Evolutionary conservation across 768 basidiomycete genomes (phyloP).

Genomic region (Coprinellus micaceus): DNA sequence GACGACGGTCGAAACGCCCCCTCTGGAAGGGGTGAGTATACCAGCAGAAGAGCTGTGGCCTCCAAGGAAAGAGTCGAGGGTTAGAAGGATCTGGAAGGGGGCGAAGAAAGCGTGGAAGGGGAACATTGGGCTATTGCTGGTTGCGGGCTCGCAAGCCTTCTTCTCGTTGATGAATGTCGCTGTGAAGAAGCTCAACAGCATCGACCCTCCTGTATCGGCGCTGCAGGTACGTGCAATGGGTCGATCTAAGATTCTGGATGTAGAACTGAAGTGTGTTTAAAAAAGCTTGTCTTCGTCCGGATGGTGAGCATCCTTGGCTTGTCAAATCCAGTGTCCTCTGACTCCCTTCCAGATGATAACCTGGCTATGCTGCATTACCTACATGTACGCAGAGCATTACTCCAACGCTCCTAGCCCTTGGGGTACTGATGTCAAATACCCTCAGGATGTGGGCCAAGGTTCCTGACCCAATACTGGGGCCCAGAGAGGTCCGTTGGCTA

Average conservation of each 20-base stretch:
- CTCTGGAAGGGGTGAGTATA: background rate
- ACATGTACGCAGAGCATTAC: slow-evolving; percentile 9
- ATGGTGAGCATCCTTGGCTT: slow-evolving; percentile 8
- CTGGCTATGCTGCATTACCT: slow-evolving; percentile 13
- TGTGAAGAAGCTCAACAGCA: slow-evolving; percentile 21
- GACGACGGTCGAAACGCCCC: background rate
- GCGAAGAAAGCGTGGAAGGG: background rate
- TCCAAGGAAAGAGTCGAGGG: background rate
- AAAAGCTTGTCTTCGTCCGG: slow-evolving; percentile 14
- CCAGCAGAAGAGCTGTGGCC: background rate
- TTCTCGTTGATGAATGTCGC: slow-evolving; percentile 20
- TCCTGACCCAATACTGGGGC: slow-evolving; percentile 61
- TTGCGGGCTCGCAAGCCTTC: slow-evolving; percentile 20
- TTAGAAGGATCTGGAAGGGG: background rate
- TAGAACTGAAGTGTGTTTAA: background rate
- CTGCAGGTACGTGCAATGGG: slow-evolving; percentile 15
- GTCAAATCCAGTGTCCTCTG: too few species aligned
- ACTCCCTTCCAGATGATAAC: slow-evolving; percentile 10
- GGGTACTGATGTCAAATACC: slow-evolving; percentile 19
- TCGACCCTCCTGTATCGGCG: slow-evolving; percentile 21
- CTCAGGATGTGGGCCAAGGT: slow-evolving; percentile 37
- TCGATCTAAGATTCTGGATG: background rate
- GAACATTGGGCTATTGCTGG: slow-evolving; percentile 18
- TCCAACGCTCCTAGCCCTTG: background rate
- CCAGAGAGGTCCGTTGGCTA: slow-evolving; percentile 59